phyloP scores from a whole-genome alignment of 441 rosid genomes.

The Macaranga tanarius region DNA sequence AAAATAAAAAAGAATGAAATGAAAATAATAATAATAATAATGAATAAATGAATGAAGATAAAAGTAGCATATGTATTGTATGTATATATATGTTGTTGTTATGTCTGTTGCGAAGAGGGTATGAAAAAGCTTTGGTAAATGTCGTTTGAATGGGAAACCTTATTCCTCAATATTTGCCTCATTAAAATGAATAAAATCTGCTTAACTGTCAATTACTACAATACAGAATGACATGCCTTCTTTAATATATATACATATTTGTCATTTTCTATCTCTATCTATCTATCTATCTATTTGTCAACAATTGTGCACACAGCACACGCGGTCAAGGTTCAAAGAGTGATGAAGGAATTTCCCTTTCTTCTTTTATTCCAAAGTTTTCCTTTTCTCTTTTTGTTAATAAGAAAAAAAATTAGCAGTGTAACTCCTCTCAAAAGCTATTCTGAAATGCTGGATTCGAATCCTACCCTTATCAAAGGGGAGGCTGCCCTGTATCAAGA shows the following conservation, averaged over 20 bases:
- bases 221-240: neutral
- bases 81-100: slow-evolving; percentile 1
- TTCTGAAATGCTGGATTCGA: too few species aligned
- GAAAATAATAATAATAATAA: neutral
- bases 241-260: slow-evolving; percentile 9
- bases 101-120: slow-evolving; percentile 17
- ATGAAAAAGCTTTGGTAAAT: slow-evolving; percentile 32
- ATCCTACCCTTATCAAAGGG: too few species aligned
- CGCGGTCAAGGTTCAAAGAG: slow-evolving; percentile 10
- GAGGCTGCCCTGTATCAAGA: too few species aligned
- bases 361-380: slow-evolving; percentile 9
- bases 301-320: slow-evolving; percentile 22
- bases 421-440: too few species aligned
- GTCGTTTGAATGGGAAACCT: slow-evolving; percentile 72
- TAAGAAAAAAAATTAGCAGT: too few species aligned
- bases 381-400: too few species aligned
- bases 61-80: neutral
- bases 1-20: neutral
- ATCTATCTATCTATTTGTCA: slow-evolving; percentile 19
- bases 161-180: slow-evolving; percentile 53
- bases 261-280: slow-evolving; percentile 10
- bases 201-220: slow-evolving; percentile 38
- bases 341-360: slow-evolving; percentile 20
- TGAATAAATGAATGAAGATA: neutral
- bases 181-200: slow-evolving; percentile 47